These are phyloP conservation scores for Teunomyces kruisii DNA, from an alignment of 805 yeast genomes.

Conservation along the genomic window DNA sequence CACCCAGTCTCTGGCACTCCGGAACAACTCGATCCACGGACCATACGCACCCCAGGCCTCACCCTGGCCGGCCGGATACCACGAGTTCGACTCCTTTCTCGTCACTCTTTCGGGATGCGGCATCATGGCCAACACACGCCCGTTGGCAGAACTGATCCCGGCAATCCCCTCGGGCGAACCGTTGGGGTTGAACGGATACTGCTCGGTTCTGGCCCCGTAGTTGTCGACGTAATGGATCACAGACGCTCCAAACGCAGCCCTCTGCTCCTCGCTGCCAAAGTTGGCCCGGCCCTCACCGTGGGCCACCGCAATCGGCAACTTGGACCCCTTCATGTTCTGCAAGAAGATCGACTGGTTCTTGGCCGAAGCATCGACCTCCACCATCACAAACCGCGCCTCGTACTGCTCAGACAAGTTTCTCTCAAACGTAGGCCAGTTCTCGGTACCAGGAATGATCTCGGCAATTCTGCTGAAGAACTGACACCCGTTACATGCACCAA, in stretches of 20 bases:
- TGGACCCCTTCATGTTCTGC: slow-evolving; percentile 89
- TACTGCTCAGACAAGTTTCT: slow-evolving; percentile 90
- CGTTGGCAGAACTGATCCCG: slow-evolving; percentile 86
- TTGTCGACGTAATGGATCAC: slow-evolving; percentile 86
- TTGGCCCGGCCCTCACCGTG: slow-evolving; percentile 97
- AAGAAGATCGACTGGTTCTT: slow-evolving; percentile 67
- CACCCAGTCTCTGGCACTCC: slow-evolving; percentile 94
- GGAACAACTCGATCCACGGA: slow-evolving; percentile 93
- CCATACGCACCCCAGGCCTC: slow-evolving; percentile 79
- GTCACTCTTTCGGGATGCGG: slow-evolving; percentile 98
- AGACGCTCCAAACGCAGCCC: slow-evolving; percentile 48
- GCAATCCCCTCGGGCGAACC: slow-evolving; percentile 94
- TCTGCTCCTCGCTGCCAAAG: slow-evolving; percentile 50
- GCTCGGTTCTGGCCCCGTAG: slow-evolving; percentile 79
- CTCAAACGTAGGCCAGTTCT: slow-evolving; percentile 94
- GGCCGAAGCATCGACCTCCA: slow-evolving; percentile 60
- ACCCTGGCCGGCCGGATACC: slow-evolving; percentile 67
- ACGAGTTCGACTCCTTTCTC: slow-evolving; percentile 86
- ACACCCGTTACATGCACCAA: slow-evolving; percentile 99
- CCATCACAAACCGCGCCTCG: slow-evolving; percentile 91
- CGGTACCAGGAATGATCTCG: slow-evolving; percentile 87
- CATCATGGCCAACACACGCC: slow-evolving; percentile 97
- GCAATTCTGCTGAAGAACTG: slow-evolving; percentile 90
- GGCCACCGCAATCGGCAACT: slow-evolving; percentile 94
- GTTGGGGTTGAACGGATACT: slow-evolving; percentile 93